Evolutionary conservation across 495 filamentous ascomycete species (phyloP).

Genomic region (Trichoderma orchidacearum): DNA sequence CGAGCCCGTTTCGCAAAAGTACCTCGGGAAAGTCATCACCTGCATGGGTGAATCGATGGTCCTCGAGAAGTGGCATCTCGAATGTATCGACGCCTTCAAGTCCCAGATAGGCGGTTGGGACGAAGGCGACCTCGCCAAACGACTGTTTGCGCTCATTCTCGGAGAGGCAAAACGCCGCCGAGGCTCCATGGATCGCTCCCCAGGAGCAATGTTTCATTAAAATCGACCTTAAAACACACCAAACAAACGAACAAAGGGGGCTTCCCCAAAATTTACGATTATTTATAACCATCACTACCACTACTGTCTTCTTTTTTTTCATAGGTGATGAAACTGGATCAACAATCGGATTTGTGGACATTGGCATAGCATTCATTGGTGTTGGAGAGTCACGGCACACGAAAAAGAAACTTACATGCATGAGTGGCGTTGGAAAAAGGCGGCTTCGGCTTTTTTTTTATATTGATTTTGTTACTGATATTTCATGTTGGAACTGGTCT

Average conservation of each 20-base stretch:
- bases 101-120: slow-evolving; percentile 29
- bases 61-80: slow-evolving; percentile 38
- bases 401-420: neutral
- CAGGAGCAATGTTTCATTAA: slow-evolving; percentile 2
- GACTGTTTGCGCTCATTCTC: slow-evolving; percentile 35
- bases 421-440: neutral
- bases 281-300: too few relatives aligned
- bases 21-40: slow-evolving; percentile 21
- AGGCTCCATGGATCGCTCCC: neutral
- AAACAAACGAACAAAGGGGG: too few relatives aligned
- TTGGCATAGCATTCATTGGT: neutral
- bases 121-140: slow-evolving; percentile 26
- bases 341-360: neutral
- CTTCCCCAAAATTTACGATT: too few relatives aligned
- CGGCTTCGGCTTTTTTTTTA: neutral
- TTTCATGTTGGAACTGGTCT: too few relatives aligned
- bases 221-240: too few relatives aligned
- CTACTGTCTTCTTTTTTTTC: neutral
- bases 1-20: neutral
- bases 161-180: slow-evolving; percentile 25
- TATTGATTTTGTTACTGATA: neutral
- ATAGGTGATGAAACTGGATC: neutral
- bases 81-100: slow-evolving; percentile 32
- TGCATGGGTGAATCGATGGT: slow-evolving; percentile 20
- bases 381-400: neutral